Conservation (phyloP, 139 green algal species). For the Eudorina sp. region DNA sequence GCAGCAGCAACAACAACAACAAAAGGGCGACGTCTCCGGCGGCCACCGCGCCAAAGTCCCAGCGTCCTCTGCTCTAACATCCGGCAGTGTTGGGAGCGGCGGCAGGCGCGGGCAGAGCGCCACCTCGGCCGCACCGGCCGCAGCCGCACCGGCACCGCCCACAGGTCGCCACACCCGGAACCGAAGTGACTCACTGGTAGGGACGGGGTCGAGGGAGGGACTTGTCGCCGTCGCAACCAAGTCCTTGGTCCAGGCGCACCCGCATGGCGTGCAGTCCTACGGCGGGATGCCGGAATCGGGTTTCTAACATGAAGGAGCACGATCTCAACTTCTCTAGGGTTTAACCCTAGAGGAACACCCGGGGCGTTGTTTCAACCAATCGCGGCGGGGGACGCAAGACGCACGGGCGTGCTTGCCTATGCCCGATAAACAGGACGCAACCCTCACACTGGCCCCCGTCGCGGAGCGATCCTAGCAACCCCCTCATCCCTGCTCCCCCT, state of each 20-base stretch:
- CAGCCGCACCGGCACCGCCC: background rate
- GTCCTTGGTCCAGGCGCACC: too few relatives aligned
- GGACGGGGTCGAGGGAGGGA: background rate
- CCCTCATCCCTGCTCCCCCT: background rate
- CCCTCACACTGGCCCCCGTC: background rate
- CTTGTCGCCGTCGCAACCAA: too few relatives aligned
- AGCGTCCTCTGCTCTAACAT: too few relatives aligned
- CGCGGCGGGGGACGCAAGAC: too few relatives aligned
- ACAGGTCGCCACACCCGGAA: background rate
- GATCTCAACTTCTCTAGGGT: background rate
- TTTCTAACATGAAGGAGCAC: background rate
- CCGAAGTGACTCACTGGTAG: constrained; percentile 8
- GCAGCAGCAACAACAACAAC: background rate
- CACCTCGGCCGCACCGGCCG: background rate
- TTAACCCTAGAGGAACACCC: background rate
- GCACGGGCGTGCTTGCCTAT: too few relatives aligned
- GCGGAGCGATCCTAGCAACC: background rate
- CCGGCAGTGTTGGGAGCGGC: background rate
- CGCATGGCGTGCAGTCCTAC: background rate
- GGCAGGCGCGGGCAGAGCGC: background rate
- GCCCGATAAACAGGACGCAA: background rate
- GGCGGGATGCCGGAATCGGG: background rate
- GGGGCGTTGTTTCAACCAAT: background rate
- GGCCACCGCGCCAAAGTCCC: background rate
- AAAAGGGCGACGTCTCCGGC: background rate